phyloP scores from a whole-genome alignment of 2,329 filamentous ascomycete species.

The Monilinia fructigena region DNA sequence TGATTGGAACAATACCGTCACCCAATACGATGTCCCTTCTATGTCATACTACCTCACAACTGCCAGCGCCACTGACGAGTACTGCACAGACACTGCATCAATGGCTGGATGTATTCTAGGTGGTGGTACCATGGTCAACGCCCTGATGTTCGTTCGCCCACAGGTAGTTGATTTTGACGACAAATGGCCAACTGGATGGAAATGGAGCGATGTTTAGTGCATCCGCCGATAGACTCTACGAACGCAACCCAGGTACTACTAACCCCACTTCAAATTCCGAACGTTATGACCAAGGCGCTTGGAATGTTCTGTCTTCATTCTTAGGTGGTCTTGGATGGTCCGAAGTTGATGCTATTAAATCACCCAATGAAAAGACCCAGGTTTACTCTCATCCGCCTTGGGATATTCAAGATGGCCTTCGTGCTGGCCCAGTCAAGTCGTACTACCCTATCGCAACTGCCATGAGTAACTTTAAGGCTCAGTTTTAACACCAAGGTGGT shows the following conservation, averaged over 20 bases:
- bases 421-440: slow-evolving; percentile 66
- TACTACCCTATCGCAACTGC: slow-evolving; percentile 62
- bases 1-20: slow-evolving; percentile 21
- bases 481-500: slow-evolving; percentile 63
- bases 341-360: slow-evolving; percentile 40
- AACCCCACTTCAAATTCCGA: slow-evolving; percentile 63
- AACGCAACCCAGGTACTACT: slow-evolving; percentile 66
- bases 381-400: slow-evolving; percentile 62
- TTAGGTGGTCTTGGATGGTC: slow-evolving; percentile 55
- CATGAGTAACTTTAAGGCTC: slow-evolving; percentile 63
- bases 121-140: slow-evolving; percentile 55
- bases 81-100: slow-evolving; percentile 51
- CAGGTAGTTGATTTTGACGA: slow-evolving; percentile 65
- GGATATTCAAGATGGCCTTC: slow-evolving; percentile 63
- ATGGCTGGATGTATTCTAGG: slow-evolving; percentile 71
- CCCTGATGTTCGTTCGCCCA: slow-evolving; percentile 65
- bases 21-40: slow-evolving; percentile 21
- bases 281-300: slow-evolving; percentile 64
- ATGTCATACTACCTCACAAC: slow-evolving; percentile 21
- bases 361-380: slow-evolving; percentile 62
- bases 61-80: slow-evolving; percentile 23
- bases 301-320: slow-evolving; percentile 54
- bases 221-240: slow-evolving; percentile 61
- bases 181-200: slow-evolving; percentile 68
- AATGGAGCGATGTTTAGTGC: slow-evolving; percentile 60